These are phyloP conservation scores for Closterium sp. DNA, from an alignment of 139 green algal genomes.

Conservation along the genomic window DNA sequence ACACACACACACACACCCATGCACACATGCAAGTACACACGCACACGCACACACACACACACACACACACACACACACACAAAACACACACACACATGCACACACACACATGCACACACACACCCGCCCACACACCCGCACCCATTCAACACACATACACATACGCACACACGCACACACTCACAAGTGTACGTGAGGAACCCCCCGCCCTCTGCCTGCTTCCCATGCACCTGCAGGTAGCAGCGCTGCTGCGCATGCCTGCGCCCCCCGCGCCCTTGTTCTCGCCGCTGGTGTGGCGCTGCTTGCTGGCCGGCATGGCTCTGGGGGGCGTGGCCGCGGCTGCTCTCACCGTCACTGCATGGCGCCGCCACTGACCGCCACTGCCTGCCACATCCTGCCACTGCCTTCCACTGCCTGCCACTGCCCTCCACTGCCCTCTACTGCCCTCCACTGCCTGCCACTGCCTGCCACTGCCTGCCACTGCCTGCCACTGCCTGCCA, in stretches of 20 bases:
- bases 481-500: not conserved
- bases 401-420: not conserved
- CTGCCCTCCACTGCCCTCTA: too few relatives aligned
- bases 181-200: too few relatives aligned
- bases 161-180: too few relatives aligned
- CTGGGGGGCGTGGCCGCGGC: not conserved
- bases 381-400: not conserved
- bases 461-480: too few relatives aligned
- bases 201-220: too few relatives aligned
- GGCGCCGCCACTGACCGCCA: not conserved
- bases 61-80: too few relatives aligned
- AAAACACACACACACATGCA: not conserved
- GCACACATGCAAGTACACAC: too few relatives aligned
- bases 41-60: too few relatives aligned
- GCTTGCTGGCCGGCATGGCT: not conserved
- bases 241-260: not conserved
- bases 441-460: not conserved
- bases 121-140: too few relatives aligned
- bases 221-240: not conserved
- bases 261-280: not conserved
- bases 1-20: too few relatives aligned
- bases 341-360: not conserved
- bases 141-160: too few relatives aligned
- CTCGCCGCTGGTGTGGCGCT: not conserved
- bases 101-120: not conserved